Evolutionary conservation across 257 asterid species (phyloP), one percentile per base, ranked within the genome.

Genomic region (Rauvolfia tetraphylla): DNA sequence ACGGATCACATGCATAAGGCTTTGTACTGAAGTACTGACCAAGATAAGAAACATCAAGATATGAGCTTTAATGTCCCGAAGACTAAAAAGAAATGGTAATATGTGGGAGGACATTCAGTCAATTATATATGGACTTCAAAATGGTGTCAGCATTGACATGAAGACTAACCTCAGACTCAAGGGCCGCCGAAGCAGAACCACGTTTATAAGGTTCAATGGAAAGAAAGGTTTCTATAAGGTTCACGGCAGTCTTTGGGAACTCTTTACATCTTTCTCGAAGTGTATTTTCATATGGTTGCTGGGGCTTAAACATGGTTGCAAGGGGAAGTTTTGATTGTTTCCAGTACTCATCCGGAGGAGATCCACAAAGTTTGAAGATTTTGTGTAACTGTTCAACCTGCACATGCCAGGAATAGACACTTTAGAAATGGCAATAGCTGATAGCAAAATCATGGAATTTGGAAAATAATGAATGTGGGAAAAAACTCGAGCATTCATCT

Each of bases 301-400:
- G 96, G 18, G 97, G 99, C 77, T 93, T 95, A 68, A 93, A 95
- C 96, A 95, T 90, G 22, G 89, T 42, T 49, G 98, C 96, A 31
- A 91, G 87, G 41, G 98, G 96, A 78, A 95, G 96, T 34, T 78
- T 84, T 17, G 90, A 91, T 67, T 65, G 88, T 72, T 79, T 91
- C 97, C 98, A 95, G 66, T 92, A 92, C 27, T 92, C 99, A 34
- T 92, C 98, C 0, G 89, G 75, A 1, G 98, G 97, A 10, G 99
- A 80, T 18, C 97, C 98, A 42, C 97, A 90, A 4, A 94, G 90
- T 77, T 89, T 90, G 87, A 94, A 94, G 76, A 95, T 91, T 76
- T 92, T 92, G 78, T 95, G 99, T 88, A 95, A 81, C 74, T 95
- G 98, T 76, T 94, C 98, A 23, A 94, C 98, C 98, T 93, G 81